Base-by-base conservation (phyloP, 441 rosid species). In the Pelargonium australe region DNA sequence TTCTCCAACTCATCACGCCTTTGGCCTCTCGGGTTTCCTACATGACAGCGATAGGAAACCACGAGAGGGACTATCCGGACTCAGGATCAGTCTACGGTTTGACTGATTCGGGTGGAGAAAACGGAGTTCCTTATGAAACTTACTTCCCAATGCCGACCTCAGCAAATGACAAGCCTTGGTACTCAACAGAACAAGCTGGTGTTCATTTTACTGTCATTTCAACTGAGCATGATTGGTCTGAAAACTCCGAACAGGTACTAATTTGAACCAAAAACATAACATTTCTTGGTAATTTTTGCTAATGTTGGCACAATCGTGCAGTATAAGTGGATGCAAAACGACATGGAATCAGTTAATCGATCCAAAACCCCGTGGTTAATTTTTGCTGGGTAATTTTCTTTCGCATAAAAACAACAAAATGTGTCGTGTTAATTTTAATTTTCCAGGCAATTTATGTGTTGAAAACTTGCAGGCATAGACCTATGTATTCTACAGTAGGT, bases 41-140 rank as follows among this genome's bases (percentile, higher is more conserved):
- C 82, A 85, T 86, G 94, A 84, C 86, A 2, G 87, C 84, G 1
- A 88, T 85, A 0, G 87, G 86, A 51, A 88, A 88, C 73, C 91
- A 84, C 40, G 94, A 86, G 67, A 84, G 91, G 79, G 89, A 88
- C 72, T 88, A 88, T 55, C 16, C 45, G 43, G 64, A 17, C 13
- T 73, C 85, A 5, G 88, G 89, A 12, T 81, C 84, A 0, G 60
- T 68, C 20, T 86, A 88, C 67, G 1, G 2, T 19, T 69, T 78
- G 16, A 86, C 89, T 0, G 94, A 85, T 76, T 88, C 91, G 0
- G 91, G 95, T 3, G 95, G 95, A 17, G 95, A 88, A 79, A 85
- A 88, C 69, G 95, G 95, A 13, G 76, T 86, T 66, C 76, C 91
- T 2, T 88, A 86, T 47, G 94, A 88, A 81, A 80, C 87, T 7